Conservation (phyloP, 257 asterid species). For the Cynanchum wilfordii region DNA sequence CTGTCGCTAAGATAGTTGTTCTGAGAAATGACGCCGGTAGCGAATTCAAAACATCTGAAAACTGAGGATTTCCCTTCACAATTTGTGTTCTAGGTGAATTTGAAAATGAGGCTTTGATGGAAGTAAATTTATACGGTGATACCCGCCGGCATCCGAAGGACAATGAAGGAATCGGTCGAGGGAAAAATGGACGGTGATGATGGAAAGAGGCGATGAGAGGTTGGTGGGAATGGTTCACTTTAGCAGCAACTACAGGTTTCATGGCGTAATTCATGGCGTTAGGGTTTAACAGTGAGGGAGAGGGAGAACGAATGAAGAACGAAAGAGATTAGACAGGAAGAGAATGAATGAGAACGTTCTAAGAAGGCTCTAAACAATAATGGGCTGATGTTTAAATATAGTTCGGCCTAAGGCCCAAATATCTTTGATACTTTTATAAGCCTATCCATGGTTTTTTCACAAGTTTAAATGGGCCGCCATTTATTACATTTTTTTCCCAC, state of each 20-base stretch:
- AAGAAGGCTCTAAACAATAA: too few species aligned
- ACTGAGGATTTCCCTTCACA: slow-evolving; percentile 4
- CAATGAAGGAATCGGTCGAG: slow-evolving; percentile 27
- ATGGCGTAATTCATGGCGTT: slow-evolving; percentile 26
- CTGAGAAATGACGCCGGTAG: slow-evolving; percentile 14
- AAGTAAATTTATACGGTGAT: background rate
- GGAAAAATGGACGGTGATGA: slow-evolving; percentile 17
- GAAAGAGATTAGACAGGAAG: background rate
- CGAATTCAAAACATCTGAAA: background rate
- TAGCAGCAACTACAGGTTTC: slow-evolving; percentile 14
- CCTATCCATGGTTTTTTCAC: too few species aligned
- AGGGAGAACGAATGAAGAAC: too few species aligned
- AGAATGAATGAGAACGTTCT: background rate
- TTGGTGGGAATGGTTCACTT: slow-evolving; percentile 17
- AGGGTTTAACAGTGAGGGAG: slow-evolving; percentile 17
- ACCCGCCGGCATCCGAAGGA: slow-evolving; percentile 20
- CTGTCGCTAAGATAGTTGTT: slow-evolving; percentile 26
- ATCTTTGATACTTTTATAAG: too few species aligned
- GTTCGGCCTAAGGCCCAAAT: too few species aligned
- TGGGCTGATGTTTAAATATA: background rate
- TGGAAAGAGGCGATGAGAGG: slow-evolving; percentile 11
- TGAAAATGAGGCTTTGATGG: slow-evolving; percentile 16
- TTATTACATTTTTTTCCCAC: too few species aligned
- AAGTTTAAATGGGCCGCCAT: too few species aligned
- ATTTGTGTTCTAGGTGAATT: background rate